These are phyloP conservation scores for Claviceps sp. DNA, from an alignment of 2,329 filamentous ascomycete species.

Conservation along the genomic window DNA sequence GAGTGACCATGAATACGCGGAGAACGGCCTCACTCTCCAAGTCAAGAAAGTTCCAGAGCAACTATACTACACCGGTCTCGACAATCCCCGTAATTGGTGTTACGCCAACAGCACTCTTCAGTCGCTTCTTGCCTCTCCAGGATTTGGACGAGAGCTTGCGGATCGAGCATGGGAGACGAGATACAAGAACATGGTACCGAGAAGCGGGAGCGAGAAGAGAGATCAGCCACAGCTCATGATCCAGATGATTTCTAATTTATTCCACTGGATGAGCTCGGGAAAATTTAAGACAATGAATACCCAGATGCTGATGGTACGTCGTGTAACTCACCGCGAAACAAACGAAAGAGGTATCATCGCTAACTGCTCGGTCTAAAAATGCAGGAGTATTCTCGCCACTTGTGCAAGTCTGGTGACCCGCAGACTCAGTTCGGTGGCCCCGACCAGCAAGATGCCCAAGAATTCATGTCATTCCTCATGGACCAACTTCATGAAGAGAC, in stretches of 20 bases:
- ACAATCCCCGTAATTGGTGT: slow-evolving; percentile 72
- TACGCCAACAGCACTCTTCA: slow-evolving; percentile 91
- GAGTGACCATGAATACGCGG: slow-evolving; percentile 17
- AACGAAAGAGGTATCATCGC: not conserved
- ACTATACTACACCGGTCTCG: slow-evolving; percentile 48
- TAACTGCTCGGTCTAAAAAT: not conserved
- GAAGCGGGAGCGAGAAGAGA: slow-evolving; percentile 44
- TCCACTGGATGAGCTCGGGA: slow-evolving; percentile 41
- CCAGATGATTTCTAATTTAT: slow-evolving; percentile 44
- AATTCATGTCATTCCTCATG: slow-evolving; percentile 75
- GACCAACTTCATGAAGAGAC: slow-evolving; percentile 78
- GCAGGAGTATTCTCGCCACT: slow-evolving; percentile 40
- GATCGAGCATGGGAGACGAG: slow-evolving; percentile 43
- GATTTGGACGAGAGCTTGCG: slow-evolving; percentile 53
- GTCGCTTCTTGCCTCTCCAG: slow-evolving; percentile 59
- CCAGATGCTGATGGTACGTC: slow-evolving; percentile 43
- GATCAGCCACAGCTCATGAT: slow-evolving; percentile 45
- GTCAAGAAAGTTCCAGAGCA: slow-evolving; percentile 26
- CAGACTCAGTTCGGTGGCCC: slow-evolving; percentile 49
- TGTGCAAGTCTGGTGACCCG: slow-evolving; percentile 18
- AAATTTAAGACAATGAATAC: slow-evolving; percentile 38
- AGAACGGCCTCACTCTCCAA: slow-evolving; percentile 20
- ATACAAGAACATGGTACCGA: slow-evolving; percentile 45
- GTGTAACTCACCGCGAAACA: not conserved
- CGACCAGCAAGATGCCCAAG: slow-evolving; percentile 80